Evolutionary conservation across 805 yeast species (phyloP), one percentile per base, ranked within the genome.

Genomic region (Monosporozyma unispora): DNA sequence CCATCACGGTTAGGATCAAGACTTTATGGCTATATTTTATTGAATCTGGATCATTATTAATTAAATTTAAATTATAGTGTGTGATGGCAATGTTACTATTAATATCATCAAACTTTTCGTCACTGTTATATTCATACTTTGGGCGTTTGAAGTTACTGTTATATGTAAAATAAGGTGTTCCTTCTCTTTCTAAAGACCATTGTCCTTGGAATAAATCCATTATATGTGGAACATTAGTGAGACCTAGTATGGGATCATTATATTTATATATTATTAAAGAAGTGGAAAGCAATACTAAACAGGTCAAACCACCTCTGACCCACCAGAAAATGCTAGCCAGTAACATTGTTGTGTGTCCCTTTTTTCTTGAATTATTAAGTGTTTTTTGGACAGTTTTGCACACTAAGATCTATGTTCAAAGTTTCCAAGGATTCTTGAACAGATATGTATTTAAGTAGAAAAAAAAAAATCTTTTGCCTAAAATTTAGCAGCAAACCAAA

Each of bases 1-100:
- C 81, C 78, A 91, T 80, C 22, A 96, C 96, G 1, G 96, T 80
- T 60, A 91, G 74, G 50, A 90, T 78, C 62, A 91, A 73, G 21
- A 90, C 85, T 52, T 84, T 81, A 62, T 89, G 96, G 57, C 75
- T 76, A 64, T 86, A 83, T 52, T 74, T 75, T 45, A 78, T 78
- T 27, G 95, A 83, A 67, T 77, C 74, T 35, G 84, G 75, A 5
- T 87, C 76, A 5, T 87, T 75, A n/a, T 79, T 78, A 54, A 89
- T 70, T 54, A 76, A 74, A 70, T 91, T 88, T 71, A 90, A 75
- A 65, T 89, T 85, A 62, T 84, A 85, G 60, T 84, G 91, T 41
- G 82, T 72, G 48, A 84, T 82, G 62, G 82, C 38, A 88, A 59
- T 82, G 81, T 57, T 78, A 31, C n/a, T 31, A 31, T 5, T 12